Percentiles rank a stretch among this genome's conserved stretches.
Conservation (phyloP, 2,329 filamentous ascomycete genomes). For the Colletotrichum musae region DNA sequence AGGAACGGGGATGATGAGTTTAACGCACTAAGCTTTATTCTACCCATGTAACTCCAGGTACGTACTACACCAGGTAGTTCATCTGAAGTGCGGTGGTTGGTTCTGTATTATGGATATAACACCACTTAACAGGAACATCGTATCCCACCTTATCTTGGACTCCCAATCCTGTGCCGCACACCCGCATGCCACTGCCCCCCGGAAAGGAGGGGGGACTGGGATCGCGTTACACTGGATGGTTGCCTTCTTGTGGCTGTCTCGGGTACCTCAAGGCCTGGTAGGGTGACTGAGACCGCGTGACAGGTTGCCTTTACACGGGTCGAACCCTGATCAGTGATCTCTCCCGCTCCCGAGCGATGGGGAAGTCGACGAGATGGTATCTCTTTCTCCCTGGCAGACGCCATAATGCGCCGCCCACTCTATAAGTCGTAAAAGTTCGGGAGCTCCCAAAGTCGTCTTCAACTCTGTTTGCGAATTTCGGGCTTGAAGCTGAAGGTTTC, state of each 20-base stretch:
- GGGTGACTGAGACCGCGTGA: slow-evolving; percentile 31
- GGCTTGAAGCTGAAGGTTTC: background rate
- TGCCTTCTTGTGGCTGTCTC: slow-evolving; percentile 23
- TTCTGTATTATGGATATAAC: no score
- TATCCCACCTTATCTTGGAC: slow-evolving; percentile 28
- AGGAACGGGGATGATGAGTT: no score
- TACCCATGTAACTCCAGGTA: no score
- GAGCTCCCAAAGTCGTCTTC: no score
- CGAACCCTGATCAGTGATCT: slow-evolving; percentile 7
- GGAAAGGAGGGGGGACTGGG: slow-evolving; percentile 2
- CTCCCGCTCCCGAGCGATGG: no score
- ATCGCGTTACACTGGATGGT: slow-evolving; percentile 24
- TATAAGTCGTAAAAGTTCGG: no score
- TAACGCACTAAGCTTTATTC: no score
- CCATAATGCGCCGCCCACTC: background rate
- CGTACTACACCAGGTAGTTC: no score
- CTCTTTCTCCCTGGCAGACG: background rate
- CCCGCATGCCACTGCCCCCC: slow-evolving; percentile 14
- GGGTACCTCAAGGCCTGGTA: slow-evolving; percentile 7
- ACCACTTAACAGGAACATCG: no score
- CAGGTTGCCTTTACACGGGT: background rate
- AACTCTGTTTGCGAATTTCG: no score
- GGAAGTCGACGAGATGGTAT: no score
- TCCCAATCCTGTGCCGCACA: slow-evolving; percentile 23
- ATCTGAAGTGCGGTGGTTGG: no score